Conservation (phyloP, 306 rosid species). For the Senna siamea region DNA sequence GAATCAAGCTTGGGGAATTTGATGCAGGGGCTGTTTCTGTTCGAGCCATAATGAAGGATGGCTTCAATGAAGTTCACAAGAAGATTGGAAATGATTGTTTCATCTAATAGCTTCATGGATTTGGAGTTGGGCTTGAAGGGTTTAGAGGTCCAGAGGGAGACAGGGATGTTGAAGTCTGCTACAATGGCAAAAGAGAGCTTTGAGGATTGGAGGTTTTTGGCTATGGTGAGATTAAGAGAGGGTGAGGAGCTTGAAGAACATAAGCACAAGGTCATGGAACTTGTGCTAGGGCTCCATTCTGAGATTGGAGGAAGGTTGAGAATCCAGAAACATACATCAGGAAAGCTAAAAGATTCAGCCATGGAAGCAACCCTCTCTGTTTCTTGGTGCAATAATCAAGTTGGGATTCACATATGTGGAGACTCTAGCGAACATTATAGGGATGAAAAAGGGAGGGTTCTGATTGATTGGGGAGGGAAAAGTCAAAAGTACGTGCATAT, state of each 20-base stretch:
- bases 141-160: conserved; percentile 83
- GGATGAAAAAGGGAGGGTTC: conserved; percentile 46
- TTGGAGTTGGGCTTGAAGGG: conserved; percentile 54
- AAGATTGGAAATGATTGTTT: conserved; percentile 57
- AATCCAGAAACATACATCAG: conserved; percentile 76
- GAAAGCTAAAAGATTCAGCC: conserved; percentile 57
- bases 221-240: conserved; percentile 66
- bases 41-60: conserved; percentile 78
- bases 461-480: conserved; percentile 36
- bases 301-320: conserved; percentile 74
- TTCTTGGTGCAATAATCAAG: neutral
- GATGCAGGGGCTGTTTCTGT: conserved; percentile 47
- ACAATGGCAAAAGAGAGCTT: conserved; percentile 54
- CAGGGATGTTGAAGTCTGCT: conserved; percentile 67
- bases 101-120: conserved; percentile 37
- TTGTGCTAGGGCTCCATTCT: conserved; percentile 64
- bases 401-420: conserved; percentile 30
- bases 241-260: conserved; percentile 65
- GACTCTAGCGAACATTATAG: conserved; percentile 30
- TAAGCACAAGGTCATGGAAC: conserved; percentile 52
- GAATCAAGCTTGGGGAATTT: conserved; percentile 56
- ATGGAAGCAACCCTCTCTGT: conserved; percentile 40
- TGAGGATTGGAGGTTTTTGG: conserved; percentile 53
- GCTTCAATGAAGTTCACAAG: conserved; percentile 65
- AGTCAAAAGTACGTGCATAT: conserved; percentile 49